These are phyloP conservation scores for Purpureocillium lavendulum DNA, from an alignment of 2,329 filamentous ascomycete genomes.

Conservation along the genomic window DNA sequence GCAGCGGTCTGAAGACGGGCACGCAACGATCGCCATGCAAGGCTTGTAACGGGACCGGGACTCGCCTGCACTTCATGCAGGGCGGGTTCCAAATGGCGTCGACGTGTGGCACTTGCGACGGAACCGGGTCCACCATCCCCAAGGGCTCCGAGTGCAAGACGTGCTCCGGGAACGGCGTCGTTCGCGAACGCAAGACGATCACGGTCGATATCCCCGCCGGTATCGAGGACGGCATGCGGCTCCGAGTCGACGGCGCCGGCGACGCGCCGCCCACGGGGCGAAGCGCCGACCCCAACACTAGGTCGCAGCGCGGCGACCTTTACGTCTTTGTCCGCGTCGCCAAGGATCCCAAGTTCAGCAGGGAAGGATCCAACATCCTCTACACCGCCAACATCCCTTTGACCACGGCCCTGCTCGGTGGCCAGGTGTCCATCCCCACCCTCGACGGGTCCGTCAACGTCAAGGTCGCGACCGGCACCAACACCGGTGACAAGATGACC, in stretches of 20 bases:
- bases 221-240: constrained; percentile 92
- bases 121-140: constrained; percentile 68
- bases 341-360: constrained; percentile 82
- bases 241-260: constrained; percentile 78
- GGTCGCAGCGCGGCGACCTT: constrained; percentile 73
- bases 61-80: constrained; percentile 78
- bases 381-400: constrained; percentile 88
- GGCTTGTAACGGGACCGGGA: constrained; percentile 78
- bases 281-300: constrained; percentile 51
- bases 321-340: constrained; percentile 86
- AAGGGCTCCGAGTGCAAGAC: constrained; percentile 71
- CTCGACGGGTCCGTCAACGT: constrained; percentile 86
- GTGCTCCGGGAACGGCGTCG: constrained; percentile 76
- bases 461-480: constrained; percentile 84
- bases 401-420: constrained; percentile 86
- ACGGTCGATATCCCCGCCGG: constrained; percentile 88
- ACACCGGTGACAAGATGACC: constrained; percentile 85
- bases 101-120: constrained; percentile 75
- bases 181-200: constrained; percentile 74
- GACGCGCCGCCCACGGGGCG: constrained; percentile 75
- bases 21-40: constrained; percentile 66
- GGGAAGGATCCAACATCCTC: constrained; percentile 80
- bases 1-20: constrained; percentile 77
- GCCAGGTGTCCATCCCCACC: constrained; percentile 82
- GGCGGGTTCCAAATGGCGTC: constrained; percentile 95